Conservation (phyloP, 2,329 filamentous ascomycete species). For the Hysterium pulicare region DNA sequence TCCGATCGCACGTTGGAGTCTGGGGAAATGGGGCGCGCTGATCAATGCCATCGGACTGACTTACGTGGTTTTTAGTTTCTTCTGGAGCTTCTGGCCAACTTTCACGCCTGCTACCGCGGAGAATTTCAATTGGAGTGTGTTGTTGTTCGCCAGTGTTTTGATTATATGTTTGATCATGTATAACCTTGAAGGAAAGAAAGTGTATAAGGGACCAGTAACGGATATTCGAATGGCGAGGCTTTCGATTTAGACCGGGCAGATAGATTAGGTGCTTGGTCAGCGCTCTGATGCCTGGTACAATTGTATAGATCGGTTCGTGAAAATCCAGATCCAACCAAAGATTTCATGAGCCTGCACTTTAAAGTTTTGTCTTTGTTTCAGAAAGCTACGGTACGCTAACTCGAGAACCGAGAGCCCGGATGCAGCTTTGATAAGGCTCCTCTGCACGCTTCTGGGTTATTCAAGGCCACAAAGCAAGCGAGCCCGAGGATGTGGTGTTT, state of each 20-base stretch:
- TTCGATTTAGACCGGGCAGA: no score
- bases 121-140: slow-evolving; percentile 17
- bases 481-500: no score
- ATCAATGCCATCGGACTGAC: slow-evolving; percentile 32
- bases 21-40: slow-evolving; percentile 32
- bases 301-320: no score
- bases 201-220: slow-evolving; percentile 8
- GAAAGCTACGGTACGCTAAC: background rate
- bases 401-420: background rate
- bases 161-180: slow-evolving; percentile 7
- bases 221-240: slow-evolving; percentile 3
- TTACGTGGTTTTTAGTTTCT: slow-evolving; percentile 39
- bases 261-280: no score
- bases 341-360: background rate
- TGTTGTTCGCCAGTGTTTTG: slow-evolving; percentile 8
- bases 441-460: no score
- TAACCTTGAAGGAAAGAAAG: slow-evolving; percentile 2
- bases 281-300: slow-evolving; percentile 1
- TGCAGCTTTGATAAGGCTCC: background rate
- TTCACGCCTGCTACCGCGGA: slow-evolving; percentile 9
- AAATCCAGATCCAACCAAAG: background rate
- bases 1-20: slow-evolving; percentile 30
- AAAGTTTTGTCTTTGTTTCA: background rate
- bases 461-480: no score
- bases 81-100: slow-evolving; percentile 38